phyloP scores from a whole-genome alignment of 257 asterid genomes.

The Scutellaria minor region DNA sequence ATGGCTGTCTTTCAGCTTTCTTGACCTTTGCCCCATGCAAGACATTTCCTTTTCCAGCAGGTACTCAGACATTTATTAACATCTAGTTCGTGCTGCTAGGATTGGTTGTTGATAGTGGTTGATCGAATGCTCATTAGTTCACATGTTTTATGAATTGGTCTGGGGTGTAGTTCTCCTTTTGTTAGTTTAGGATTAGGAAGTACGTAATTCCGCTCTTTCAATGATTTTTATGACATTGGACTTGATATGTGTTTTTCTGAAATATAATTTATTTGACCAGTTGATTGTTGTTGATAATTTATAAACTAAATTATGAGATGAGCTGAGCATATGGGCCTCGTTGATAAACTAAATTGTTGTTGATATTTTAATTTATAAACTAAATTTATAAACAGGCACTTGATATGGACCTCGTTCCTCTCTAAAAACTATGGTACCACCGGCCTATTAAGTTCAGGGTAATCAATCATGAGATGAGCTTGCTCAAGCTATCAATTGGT shows the following conservation, averaged over 20 bases:
- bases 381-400: no score
- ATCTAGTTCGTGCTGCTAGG: background rate
- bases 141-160: constrained; percentile 13
- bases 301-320: background rate
- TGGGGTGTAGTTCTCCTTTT: background rate
- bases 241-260: background rate
- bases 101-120: background rate
- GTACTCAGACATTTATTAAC: background rate
- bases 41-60: constrained; percentile 3
- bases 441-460: background rate
- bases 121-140: constrained; percentile 3
- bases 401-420: no score
- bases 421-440: background rate
- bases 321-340: no score
- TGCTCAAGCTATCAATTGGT: constrained; percentile 10
- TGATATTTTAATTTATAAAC: no score
- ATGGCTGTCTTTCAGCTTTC: constrained; percentile 16
- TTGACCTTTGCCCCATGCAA: constrained; percentile 25
- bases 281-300: background rate
- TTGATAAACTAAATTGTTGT: no score
- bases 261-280: background rate
- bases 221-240: constrained; percentile 12
- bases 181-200: background rate
- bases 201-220: constrained; percentile 14
- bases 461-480: constrained; percentile 7